A percentile compares a stretch with the other conserved stretches of the same genome.
Evolutionary conservation across 2,329 filamentous ascomycete species (phyloP).

Genomic region (Massarina eburnea): DNA sequence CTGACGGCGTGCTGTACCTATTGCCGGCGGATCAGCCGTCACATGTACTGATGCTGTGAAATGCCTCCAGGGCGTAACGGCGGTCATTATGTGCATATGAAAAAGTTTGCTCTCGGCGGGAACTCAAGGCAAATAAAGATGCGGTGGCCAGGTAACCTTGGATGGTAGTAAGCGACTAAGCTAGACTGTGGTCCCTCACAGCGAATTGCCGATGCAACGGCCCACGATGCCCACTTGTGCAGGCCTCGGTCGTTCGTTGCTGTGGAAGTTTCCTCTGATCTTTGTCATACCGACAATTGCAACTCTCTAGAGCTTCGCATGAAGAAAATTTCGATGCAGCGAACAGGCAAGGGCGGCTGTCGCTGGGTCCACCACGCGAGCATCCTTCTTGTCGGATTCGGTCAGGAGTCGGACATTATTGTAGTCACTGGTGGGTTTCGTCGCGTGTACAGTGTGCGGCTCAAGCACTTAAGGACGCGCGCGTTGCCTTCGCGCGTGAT

Average conservation of each 20-base stretch:
- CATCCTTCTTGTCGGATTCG: constrained; percentile 21
- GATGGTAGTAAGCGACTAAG: constrained; percentile 20
- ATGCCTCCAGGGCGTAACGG: constrained; percentile 22
- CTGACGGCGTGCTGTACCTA: neutral
- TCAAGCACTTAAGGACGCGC: constrained; percentile 26
- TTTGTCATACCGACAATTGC: constrained; percentile 21
- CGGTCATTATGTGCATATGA: constrained; percentile 13
- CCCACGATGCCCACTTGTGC: constrained; percentile 8
- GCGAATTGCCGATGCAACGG: constrained; percentile 19
- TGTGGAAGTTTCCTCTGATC: constrained; percentile 17
- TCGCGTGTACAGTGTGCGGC: constrained; percentile 35
- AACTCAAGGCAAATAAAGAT: constrained; percentile 18
- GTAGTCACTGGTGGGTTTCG: constrained; percentile 22
- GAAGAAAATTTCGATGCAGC: constrained; percentile 27
- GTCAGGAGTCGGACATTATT: constrained; percentile 20
- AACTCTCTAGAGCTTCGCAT: constrained; percentile 13
- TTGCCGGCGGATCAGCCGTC: neutral
- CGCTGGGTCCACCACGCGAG: constrained; percentile 25
- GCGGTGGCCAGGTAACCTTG: constrained; percentile 25
- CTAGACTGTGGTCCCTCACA: constrained; percentile 19
- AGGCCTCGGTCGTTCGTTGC: constrained; percentile 16
- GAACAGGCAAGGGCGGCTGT: constrained; percentile 17
- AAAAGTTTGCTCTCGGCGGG: constrained; percentile 35
- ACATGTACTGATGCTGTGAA: constrained; percentile 22
- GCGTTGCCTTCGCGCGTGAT: constrained; percentile 33